These are phyloP conservation scores for Leishmania turanica DNA, from an alignment of 208 protist species.

Conservation along the genomic window DNA sequence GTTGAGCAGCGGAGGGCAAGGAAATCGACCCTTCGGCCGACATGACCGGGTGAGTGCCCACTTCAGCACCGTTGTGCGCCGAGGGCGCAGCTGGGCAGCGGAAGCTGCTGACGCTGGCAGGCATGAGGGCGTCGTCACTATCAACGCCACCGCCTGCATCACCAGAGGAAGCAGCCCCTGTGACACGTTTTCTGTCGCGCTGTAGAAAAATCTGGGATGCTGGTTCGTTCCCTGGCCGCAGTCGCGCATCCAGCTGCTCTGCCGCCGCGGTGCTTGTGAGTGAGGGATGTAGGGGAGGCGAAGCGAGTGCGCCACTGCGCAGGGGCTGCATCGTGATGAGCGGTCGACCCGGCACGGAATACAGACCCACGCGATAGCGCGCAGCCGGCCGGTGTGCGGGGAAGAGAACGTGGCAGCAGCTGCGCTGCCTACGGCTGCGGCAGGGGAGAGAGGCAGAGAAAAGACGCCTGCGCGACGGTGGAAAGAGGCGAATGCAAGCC, in stretches of 20 bases:
- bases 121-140: neutral
- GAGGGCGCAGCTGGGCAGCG: conserved; percentile 2
- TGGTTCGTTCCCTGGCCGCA: neutral
- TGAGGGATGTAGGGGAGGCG: neutral
- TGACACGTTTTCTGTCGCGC: neutral
- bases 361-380: neutral
- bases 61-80: too few relatives aligned
- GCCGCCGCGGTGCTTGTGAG: neutral
- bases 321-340: neutral
- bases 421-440: neutral
- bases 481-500: neutral
- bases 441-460: neutral
- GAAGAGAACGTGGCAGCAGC: neutral
- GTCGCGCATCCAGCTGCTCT: neutral
- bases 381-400: neutral
- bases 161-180: neutral
- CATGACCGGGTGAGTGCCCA: neutral
- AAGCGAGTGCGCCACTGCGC: neutral
- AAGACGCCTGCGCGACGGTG: neutral
- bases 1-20: neutral
- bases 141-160: neutral
- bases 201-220: neutral
- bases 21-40: neutral
- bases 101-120: conserved; percentile 12
- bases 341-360: neutral